phyloP scores from a whole-genome alignment of 1,284 basidiomycete species.

The Trichosporon sp. region DNA sequence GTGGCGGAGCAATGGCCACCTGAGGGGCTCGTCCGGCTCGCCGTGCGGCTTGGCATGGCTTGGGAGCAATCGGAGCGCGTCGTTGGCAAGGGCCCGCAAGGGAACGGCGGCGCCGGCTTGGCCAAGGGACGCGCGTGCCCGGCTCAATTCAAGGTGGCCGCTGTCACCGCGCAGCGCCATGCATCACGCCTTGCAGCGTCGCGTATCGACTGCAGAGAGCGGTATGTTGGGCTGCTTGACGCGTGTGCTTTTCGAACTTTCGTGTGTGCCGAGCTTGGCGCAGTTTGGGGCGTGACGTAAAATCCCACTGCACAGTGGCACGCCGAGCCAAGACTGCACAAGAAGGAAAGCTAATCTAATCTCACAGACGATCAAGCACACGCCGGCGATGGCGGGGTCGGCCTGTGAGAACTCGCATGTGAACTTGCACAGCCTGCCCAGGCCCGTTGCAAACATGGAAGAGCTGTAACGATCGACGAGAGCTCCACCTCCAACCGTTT shows the following conservation, averaged over 20 bases:
- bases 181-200: background rate
- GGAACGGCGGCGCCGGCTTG: background rate
- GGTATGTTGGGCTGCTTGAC: background rate
- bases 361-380: no score
- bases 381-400: no score
- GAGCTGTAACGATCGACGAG: no score
- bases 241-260: background rate
- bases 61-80: background rate
- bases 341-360: no score
- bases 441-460: no score
- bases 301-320: no score
- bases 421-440: background rate
- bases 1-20: background rate
- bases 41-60: background rate
- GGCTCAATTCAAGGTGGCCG: background rate
- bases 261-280: no score
- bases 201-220: background rate
- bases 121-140: background rate
- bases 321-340: no score
- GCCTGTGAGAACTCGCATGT: background rate
- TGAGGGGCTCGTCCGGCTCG: background rate
- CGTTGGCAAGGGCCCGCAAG: background rate
- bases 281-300: no score
- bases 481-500: no score
- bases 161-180: no score